phyloP scores from a whole-genome alignment of 306 rosid genomes.

The Astragalus glycyphyllos region DNA sequence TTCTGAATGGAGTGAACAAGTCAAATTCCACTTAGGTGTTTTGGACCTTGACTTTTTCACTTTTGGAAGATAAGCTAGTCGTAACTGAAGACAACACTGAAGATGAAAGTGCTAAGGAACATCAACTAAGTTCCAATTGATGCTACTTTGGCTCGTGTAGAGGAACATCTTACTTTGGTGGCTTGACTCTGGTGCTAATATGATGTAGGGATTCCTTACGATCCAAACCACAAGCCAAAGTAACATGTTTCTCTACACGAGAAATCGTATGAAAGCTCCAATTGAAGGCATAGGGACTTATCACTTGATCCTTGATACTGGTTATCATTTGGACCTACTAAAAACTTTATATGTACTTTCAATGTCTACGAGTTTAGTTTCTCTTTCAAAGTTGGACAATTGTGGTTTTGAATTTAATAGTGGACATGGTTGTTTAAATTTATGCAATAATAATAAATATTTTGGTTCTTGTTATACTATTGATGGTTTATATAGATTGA shows the following conservation, averaged over 20 bases:
- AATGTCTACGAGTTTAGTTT: too few species aligned
- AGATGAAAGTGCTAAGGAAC: not conserved
- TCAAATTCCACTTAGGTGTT: not conserved
- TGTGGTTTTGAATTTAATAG: not conserved
- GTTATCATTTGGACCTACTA: not conserved
- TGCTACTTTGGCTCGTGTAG: too few species aligned
- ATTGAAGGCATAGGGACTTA: slow-evolving; percentile 13
- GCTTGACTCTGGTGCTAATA: too few species aligned
- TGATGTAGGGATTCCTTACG: not conserved
- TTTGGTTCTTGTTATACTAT: not conserved
- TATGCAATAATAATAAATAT: not conserved
- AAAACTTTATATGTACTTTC: too few species aligned
- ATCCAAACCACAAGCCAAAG: slow-evolving; percentile 7
- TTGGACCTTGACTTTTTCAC: not conserved
- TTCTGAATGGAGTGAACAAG: not conserved
- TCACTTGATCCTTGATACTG: not conserved
- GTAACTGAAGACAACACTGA: not conserved
- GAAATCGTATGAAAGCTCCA: not conserved
- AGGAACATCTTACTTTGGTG: too few species aligned
- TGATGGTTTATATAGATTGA: too few species aligned
- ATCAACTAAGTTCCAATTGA: too few species aligned
- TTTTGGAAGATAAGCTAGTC: not conserved
- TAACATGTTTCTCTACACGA: not conserved
- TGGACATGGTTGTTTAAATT: not conserved
- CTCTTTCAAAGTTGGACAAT: not conserved